phyloP scores from a whole-genome alignment of 176 grass and related monocot species.

The Ensete glaucum region DNA sequence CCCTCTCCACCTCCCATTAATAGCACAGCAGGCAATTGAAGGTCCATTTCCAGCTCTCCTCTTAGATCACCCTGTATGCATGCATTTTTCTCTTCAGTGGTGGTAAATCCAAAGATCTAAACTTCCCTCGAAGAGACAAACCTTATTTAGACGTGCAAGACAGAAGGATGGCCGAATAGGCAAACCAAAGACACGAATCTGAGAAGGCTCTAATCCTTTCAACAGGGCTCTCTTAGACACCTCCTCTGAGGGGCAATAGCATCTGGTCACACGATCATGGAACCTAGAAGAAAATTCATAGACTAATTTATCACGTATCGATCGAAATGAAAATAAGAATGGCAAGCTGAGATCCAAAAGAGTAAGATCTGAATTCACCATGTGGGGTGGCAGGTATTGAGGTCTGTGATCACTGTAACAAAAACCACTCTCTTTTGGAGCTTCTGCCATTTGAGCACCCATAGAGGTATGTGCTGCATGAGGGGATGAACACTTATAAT shows the following conservation, averaged over 20 bases:
- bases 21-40: constrained; percentile 53
- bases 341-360: not conserved
- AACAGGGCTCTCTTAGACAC: constrained; percentile 55
- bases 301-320: not conserved
- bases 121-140: constrained; percentile 3
- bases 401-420: constrained; percentile 73
- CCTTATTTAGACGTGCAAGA: constrained; percentile 61
- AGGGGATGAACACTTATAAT: constrained; percentile 94
- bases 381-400: constrained; percentile 82
- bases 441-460: constrained; percentile 91
- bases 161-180: constrained; percentile 85
- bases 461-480: constrained; percentile 93
- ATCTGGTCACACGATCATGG: constrained; percentile 64
- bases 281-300: constrained; percentile 35
- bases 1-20: constrained; percentile 83
- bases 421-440: constrained; percentile 60
- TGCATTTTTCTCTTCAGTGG: not conserved
- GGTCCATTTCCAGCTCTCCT: constrained; percentile 52
- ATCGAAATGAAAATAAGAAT: not conserved
- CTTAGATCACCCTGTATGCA: constrained; percentile 48
- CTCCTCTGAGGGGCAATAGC: constrained; percentile 74
- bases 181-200: constrained; percentile 61
- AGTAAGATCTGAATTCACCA: constrained; percentile 30
- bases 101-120: not conserved
- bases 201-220: constrained; percentile 48